Base-by-base conservation (phyloP, 1,284 basidiomycete genomes). In the Tilletiaria anomala region DNA sequence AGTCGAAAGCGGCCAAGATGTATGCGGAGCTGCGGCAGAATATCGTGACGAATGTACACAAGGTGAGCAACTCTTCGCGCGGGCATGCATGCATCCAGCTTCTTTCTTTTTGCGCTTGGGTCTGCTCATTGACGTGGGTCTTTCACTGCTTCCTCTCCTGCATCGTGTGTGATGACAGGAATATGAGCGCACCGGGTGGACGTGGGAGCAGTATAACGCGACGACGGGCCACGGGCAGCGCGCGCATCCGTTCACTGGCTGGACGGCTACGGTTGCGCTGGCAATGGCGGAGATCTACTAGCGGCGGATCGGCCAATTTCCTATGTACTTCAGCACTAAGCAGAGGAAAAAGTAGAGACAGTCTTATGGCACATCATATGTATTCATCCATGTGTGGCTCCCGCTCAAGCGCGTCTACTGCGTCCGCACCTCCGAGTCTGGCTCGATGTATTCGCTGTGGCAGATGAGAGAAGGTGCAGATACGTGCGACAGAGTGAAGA, bases 131-230 rank as follows among this genome's bases (percentile, higher is more conserved):
- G 38, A 40, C 26, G n/a, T 43, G n/a, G 15, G n/a, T 31, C 34
- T 40, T n/a, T 26, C n/a, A n/a, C n/a, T n/a, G n/a, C n/a, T n/a
- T n/a, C n/a, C n/a, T n/a, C n/a, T n/a, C n/a, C n/a, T n/a, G n/a
- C n/a, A n/a, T n/a, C n/a, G n/a, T n/a, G n/a, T n/a, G n/a, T n/a
- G n/a, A 14, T n/a, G 2, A 12, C 58, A 88, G 82, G 85, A 93
- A 69, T 93, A 87, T 65, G 72, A 83, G 56, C 76, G 82, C 20
- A 93, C 87, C 1, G 87, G 86, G 6, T 89, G 85, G 64, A 83
- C 87, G 8, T 94, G 88, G 86, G 88, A 94, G 67, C 89, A 94
- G 68, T 94, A 93, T 67, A 81, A 94, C 62, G 71, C 85, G 0
- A 68, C 72, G 6, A 83, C 77, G 8, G 88, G 88, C 11, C 75